phyloP scores from a whole-genome alignment of 306 rosid species.

The Glycine latifolia region DNA sequence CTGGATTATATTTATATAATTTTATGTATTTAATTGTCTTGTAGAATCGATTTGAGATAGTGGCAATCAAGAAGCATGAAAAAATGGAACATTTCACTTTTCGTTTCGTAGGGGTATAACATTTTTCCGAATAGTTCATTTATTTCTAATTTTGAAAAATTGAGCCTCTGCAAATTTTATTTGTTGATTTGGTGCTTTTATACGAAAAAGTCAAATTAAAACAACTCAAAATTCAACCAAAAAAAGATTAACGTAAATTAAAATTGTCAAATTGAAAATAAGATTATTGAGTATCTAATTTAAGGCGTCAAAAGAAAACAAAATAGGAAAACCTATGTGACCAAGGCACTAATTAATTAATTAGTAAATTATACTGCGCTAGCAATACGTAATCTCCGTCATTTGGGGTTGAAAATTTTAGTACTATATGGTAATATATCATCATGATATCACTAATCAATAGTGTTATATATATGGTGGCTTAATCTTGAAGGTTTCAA shows the following conservation, averaged over 20 bases:
- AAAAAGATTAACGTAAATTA: neutral
- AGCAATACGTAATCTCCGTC: neutral
- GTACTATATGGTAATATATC: slow-evolving; percentile 14
- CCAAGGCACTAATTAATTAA: neutral
- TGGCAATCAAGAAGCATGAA: neutral
- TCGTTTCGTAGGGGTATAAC: neutral
- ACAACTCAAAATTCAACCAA: neutral
- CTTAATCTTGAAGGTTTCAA: slow-evolving; percentile 23
- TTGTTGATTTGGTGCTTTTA: neutral
- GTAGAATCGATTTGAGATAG: too few species aligned
- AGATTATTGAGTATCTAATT: neutral
- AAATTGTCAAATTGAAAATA: neutral
- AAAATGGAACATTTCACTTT: neutral
- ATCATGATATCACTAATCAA: slow-evolving; percentile 46
- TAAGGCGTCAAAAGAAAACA: neutral
- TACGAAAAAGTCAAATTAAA: neutral
- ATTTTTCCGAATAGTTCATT: neutral
- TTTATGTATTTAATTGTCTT: neutral
- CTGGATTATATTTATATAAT: neutral
- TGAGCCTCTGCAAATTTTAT: neutral
- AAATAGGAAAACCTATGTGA: neutral
- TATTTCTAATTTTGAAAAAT: slow-evolving; percentile 6
- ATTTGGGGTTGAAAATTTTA: slow-evolving; percentile 24
- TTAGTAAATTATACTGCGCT: neutral
- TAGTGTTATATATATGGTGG: neutral